A percentile compares a stretch with the other conserved stretches of the same genome.
Conservation (phyloP, 2,329 filamentous ascomycete genomes). For the Verticillium isaacii region DNA sequence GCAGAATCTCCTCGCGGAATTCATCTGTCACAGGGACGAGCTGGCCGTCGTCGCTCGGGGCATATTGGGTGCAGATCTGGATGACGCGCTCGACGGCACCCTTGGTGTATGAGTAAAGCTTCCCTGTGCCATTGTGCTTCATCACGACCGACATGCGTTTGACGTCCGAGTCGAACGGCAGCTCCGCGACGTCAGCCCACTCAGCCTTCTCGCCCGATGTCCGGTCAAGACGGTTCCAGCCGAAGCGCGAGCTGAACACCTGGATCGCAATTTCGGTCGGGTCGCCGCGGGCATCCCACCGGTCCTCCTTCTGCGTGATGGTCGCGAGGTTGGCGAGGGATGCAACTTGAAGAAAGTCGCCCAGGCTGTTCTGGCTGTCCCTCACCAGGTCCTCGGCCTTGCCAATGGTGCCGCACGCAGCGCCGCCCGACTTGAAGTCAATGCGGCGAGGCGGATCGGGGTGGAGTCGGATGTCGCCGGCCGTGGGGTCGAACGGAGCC, state of each 20-base stretch:
- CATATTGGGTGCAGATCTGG: slow-evolving; percentile 47
- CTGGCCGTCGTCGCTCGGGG: slow-evolving; percentile 13
- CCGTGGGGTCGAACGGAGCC: slow-evolving; percentile 52
- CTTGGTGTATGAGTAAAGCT: slow-evolving; percentile 44
- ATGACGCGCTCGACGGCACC: slow-evolving; percentile 66
- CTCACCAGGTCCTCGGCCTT: slow-evolving; percentile 28
- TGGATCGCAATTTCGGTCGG: slow-evolving; percentile 70
- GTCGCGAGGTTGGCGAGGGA: slow-evolving; percentile 52
- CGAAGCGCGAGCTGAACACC: slow-evolving; percentile 64
- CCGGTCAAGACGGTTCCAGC: slow-evolving; percentile 50
- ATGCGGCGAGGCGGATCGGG: slow-evolving; percentile 11
- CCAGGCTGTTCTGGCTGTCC: slow-evolving; percentile 37
- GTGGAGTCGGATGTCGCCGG: slow-evolving; percentile 39
- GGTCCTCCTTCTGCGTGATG: slow-evolving; percentile 35
- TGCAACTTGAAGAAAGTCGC: slow-evolving; percentile 53
- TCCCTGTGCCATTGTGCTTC: slow-evolving; percentile 28
- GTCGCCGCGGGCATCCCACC: slow-evolving; percentile 59
- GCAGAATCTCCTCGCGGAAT: slow-evolving; percentile 49
- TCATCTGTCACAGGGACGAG: slow-evolving; percentile 41
- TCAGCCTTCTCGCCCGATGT: slow-evolving; percentile 41
- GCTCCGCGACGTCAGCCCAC: slow-evolving; percentile 58
- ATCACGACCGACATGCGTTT: slow-evolving; percentile 73
- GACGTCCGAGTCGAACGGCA: slow-evolving; percentile 67
- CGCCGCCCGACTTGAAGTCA: slow-evolving; percentile 13
- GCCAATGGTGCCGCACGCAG: slow-evolving; percentile 16